Conservation (phyloP, 768 basidiomycete genomes). For the Antrodiella citrinella region DNA sequence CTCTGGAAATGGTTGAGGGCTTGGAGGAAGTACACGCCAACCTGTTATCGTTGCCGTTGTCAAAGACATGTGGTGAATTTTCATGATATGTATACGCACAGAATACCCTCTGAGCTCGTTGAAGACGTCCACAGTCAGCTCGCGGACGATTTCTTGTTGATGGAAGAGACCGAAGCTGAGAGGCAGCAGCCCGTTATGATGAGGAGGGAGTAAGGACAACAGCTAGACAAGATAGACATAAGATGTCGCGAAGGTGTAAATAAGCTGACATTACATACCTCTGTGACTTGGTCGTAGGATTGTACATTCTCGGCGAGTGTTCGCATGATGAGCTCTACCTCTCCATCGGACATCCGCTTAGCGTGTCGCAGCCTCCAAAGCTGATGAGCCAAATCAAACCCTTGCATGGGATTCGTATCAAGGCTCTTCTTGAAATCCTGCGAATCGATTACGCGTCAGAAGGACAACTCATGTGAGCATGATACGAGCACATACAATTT, state of each 20-base stretch:
- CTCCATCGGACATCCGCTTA: constrained; percentile 63
- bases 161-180: constrained; percentile 90
- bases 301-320: constrained; percentile 63
- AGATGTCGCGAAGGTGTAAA: neutral
- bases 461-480: too few relatives aligned
- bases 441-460: constrained; percentile 10
- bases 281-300: constrained; percentile 82
- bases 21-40: constrained; percentile 71
- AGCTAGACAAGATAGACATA: constrained; percentile 40
- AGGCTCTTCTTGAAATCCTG: constrained; percentile 64
- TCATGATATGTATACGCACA: constrained; percentile 39
- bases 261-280: constrained; percentile 44
- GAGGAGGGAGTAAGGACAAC: constrained; percentile 67
- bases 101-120: constrained; percentile 70
- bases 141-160: constrained; percentile 66
- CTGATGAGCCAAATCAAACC: constrained; percentile 84
- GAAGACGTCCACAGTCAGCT: constrained; percentile 77
- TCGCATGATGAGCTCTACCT: constrained; percentile 69
- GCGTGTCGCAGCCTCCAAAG: constrained; percentile 70
- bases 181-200: constrained; percentile 76
- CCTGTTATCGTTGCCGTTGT: constrained; percentile 32
- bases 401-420: constrained; percentile 53
- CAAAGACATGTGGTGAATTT: neutral
- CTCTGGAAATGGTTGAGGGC: constrained; percentile 84
- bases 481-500: constrained; percentile 53